Evolutionary conservation across 176 grass and related monocot genomes (phyloP).

Genomic region (Zea mays): Zm-B73-REFERENCE-NAM-5.0 NC_050096.1:19984501-19985000

Average conservation of each 20-base stretch:
- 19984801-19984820: slow-evolving; percentile 35
- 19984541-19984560: slow-evolving; percentile 93
- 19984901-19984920: too few relatives aligned
- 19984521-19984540: slow-evolving; percentile 84
- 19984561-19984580: slow-evolving; percentile 91
- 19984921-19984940: too few relatives aligned
- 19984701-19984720: slow-evolving; percentile 74
- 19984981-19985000: too few relatives aligned
- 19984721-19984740: slow-evolving; percentile 81
- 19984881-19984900: too few relatives aligned
- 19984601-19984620: slow-evolving; percentile 92
- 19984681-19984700: slow-evolving; percentile 91
- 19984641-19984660: slow-evolving; percentile 95
- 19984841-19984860: background rate
- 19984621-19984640: slow-evolving; percentile 98
- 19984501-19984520: slow-evolving; percentile 84
- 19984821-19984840: slow-evolving; percentile 8
- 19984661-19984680: slow-evolving; percentile 96
- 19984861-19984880: too few relatives aligned
- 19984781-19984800: slow-evolving; percentile 94
- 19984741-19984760: slow-evolving; percentile 97
- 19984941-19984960: too few relatives aligned
- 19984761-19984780: slow-evolving; percentile 93
- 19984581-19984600: slow-evolving; percentile 77
- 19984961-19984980: too few relatives aligned